Evolutionary conservation across 192 early-diverging fungal species (phyloP).

Genomic region (Coemansia umbellata): DNA sequence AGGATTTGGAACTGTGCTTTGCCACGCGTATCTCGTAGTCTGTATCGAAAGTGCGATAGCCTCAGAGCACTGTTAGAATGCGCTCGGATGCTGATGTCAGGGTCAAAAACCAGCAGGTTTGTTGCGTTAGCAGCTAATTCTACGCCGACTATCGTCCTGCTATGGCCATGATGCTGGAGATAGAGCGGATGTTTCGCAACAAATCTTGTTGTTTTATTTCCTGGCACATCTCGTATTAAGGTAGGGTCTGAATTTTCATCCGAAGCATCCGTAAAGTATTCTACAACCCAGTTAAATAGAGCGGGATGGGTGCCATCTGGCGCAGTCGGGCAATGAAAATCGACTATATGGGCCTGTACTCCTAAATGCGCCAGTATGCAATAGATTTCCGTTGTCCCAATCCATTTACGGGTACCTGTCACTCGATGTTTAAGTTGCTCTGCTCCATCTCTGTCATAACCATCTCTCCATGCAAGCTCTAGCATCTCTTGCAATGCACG

Average conservation of each 20-base stretch:
- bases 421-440: slow-evolving; percentile 54
- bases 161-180: slow-evolving; percentile 70
- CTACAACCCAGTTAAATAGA: slow-evolving; percentile 54
- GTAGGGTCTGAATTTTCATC: neutral
- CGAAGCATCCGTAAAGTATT: slow-evolving; percentile 52
- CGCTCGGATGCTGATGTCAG: slow-evolving; percentile 23
- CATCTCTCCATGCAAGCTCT: slow-evolving; percentile 58
- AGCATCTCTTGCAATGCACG: slow-evolving; percentile 52
- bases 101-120: slow-evolving; percentile 63
- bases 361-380: slow-evolving; percentile 58
- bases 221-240: neutral
- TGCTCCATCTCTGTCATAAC: slow-evolving; percentile 59
- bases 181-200: slow-evolving; percentile 62
- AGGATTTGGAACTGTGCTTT: slow-evolving; percentile 29
- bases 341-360: slow-evolving; percentile 53
- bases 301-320: slow-evolving; percentile 53
- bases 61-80: neutral
- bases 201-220: slow-evolving; percentile 12
- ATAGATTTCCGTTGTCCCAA: slow-evolving; percentile 68
- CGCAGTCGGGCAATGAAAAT: slow-evolving; percentile 61
- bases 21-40: slow-evolving; percentile 4
- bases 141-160: slow-evolving; percentile 61
- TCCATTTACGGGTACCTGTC: slow-evolving; percentile 61
- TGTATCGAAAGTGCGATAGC: slow-evolving; percentile 1
- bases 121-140: slow-evolving; percentile 43